phyloP scores from a whole-genome alignment of 1,284 basidiomycete species.

The Tetrapyrgos nigripes region DNA sequence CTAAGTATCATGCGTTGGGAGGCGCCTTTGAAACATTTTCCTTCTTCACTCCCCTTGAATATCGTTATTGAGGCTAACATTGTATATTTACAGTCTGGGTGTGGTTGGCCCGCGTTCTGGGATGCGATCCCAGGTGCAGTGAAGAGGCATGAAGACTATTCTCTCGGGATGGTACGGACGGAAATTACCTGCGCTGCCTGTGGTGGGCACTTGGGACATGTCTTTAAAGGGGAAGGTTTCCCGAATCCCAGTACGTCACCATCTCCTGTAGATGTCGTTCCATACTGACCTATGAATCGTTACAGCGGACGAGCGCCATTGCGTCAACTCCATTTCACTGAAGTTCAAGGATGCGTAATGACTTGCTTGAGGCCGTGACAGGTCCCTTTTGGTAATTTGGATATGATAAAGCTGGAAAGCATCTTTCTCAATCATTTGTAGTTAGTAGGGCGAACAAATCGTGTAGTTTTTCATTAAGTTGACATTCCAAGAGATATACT shows the following conservation, averaged over 20 bases:
- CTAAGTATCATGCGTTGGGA: no score
- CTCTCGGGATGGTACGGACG: constrained; percentile 63
- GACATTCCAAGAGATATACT: background rate
- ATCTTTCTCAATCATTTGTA: no score
- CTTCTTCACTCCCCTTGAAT: no score
- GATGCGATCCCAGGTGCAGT: constrained; percentile 94
- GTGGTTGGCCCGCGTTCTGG: constrained; percentile 98
- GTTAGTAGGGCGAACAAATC: constrained; percentile 1
- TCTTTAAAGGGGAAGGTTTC: constrained; percentile 92
- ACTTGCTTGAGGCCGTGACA: no score
- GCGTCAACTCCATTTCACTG: constrained; percentile 90
- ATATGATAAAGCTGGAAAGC: background rate
- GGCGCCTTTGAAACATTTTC: no score
- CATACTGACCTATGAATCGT: constrained; percentile 23
- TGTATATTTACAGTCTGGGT: constrained; percentile 82
- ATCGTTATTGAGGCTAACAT: no score
- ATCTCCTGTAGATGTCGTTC: constrained; percentile 32
- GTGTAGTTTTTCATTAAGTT: background rate
- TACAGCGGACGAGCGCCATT: constrained; percentile 84
- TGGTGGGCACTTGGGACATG: constrained; percentile 92
- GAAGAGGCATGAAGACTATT: constrained; percentile 67
- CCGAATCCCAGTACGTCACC: constrained; percentile 67
- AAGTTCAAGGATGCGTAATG: constrained; percentile 70
- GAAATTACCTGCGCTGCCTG: constrained; percentile 88
- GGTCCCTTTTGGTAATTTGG: no score